Percentiles rank a stretch among this genome's conserved stretches.
phyloP scores from a whole-genome alignment of 208 protist species.

The Trichomonas vaginalis region DNA sequence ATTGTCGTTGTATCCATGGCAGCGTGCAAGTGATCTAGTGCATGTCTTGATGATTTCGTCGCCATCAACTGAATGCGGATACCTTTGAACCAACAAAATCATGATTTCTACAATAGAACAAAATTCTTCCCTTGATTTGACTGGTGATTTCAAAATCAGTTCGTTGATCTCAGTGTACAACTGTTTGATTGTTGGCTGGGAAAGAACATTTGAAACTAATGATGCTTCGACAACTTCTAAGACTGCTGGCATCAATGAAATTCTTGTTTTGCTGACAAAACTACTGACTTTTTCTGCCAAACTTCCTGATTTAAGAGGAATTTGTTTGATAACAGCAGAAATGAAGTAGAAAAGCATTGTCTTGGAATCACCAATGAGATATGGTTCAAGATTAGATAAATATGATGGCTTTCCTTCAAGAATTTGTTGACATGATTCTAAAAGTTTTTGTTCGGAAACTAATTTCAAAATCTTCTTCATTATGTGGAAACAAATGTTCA shows the following conservation, averaged over 20 bases:
- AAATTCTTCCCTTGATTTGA: neutral
- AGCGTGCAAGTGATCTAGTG: neutral
- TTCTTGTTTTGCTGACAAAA: neutral
- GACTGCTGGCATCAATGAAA: neutral
- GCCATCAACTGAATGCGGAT: neutral
- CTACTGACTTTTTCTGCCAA: neutral
- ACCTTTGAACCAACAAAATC: neutral
- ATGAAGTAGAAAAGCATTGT: constrained; percentile 14
- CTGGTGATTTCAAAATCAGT: neutral
- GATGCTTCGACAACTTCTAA: neutral
- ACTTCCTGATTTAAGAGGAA: neutral
- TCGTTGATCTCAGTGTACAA: neutral
- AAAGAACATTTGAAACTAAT: neutral
- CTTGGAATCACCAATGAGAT: neutral
- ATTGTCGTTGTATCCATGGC: neutral
- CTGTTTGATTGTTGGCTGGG: neutral
- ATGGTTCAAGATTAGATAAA: neutral
- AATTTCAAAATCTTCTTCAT: constrained; percentile 3
- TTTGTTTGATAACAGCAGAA: neutral
- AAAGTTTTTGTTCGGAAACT: neutral
- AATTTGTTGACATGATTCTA: neutral
- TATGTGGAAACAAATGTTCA: neutral
- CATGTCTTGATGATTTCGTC: neutral
- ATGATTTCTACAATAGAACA: neutral
- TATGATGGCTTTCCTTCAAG: neutral